A percentile compares a stretch with the other conserved stretches of the same genome.
Evolutionary conservation across 768 basidiomycete genomes (phyloP).

Genomic region (Auricularia sp.): DNA sequence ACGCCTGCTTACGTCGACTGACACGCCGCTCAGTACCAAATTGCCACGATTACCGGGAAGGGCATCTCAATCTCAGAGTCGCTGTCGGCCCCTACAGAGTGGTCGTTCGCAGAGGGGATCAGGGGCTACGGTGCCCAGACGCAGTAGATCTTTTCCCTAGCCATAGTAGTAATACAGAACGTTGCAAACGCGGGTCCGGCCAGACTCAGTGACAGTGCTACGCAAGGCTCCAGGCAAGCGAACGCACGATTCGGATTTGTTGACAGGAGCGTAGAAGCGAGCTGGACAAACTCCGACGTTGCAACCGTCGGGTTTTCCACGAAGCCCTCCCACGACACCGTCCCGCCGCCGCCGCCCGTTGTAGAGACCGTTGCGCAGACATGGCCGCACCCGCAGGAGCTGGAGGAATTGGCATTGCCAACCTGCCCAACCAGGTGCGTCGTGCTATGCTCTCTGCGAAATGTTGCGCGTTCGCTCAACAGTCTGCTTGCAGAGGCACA

Average conservation of each 20-base stretch:
- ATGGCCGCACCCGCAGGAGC: conserved; percentile 15
- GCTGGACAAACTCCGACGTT: neutral
- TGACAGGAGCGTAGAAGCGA: neutral
- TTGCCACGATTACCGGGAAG: conserved; percentile 71
- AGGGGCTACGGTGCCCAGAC: conserved; percentile 85
- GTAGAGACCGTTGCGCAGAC: neutral
- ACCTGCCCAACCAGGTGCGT: conserved; percentile 93
- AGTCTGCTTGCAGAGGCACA: conserved; percentile 64
- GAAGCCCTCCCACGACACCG: neutral
- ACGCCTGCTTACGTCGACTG: neutral
- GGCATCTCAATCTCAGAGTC: conserved; percentile 78
- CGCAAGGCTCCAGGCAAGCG: neutral
- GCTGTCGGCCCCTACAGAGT: conserved; percentile 61
- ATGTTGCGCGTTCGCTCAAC: conserved; percentile 5
- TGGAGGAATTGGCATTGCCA: conserved; percentile 76
- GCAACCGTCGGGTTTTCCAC: neutral
- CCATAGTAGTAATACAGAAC: neutral
- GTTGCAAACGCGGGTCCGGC: too few species aligned
- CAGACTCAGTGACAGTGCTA: neutral
- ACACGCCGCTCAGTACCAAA: conserved; percentile 64
- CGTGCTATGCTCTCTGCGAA: neutral
- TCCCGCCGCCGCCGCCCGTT: neutral
- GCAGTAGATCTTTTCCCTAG: conserved; percentile 36
- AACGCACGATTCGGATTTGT: neutral
- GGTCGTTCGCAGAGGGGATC: conserved; percentile 89